Conservation (phyloP, 1,284 basidiomycete genomes). For the Malassezia obtusa region DNA sequence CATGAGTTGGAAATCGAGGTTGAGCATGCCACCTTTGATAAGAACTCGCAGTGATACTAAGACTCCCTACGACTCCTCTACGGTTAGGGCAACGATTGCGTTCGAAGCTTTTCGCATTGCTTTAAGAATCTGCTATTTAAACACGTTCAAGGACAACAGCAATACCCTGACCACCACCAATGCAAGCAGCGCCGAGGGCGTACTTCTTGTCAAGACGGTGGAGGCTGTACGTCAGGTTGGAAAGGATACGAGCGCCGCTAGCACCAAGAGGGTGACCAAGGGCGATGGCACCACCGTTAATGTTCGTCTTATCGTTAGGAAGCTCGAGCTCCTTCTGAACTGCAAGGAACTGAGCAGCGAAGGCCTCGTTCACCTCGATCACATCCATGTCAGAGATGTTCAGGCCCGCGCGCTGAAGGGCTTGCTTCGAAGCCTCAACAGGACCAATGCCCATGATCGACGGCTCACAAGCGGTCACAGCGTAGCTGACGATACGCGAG, state of each 20-base stretch:
- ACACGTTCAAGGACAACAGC: constrained; percentile 49
- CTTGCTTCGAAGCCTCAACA: constrained; percentile 50
- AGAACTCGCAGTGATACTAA: too few relatives aligned
- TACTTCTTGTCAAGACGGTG: constrained; percentile 53
- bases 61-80: too few relatives aligned
- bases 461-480: constrained; percentile 54
- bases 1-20: too few relatives aligned
- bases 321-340: constrained; percentile 80
- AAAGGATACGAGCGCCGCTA: constrained; percentile 53
- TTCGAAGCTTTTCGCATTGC: neutral
- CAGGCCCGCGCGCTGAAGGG: constrained; percentile 48
- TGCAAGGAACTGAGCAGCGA: constrained; percentile 84
- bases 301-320: constrained; percentile 54
- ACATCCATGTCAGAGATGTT: constrained; percentile 53
- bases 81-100: too few relatives aligned
- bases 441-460: constrained; percentile 57
- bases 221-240: constrained; percentile 54
- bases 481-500: constrained; percentile 68
- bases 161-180: constrained; percentile 52
- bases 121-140: constrained; percentile 16
- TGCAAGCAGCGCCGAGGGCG: constrained; percentile 55
- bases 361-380: constrained; percentile 63
- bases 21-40: too few relatives aligned
- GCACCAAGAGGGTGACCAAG: constrained; percentile 55
- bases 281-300: constrained; percentile 53